A percentile compares a stretch with the other conserved stretches of the same genome.
phyloP scores from a whole-genome alignment of 2,329 filamentous ascomycete genomes.

The Chrysosporium queenslandicum region DNA sequence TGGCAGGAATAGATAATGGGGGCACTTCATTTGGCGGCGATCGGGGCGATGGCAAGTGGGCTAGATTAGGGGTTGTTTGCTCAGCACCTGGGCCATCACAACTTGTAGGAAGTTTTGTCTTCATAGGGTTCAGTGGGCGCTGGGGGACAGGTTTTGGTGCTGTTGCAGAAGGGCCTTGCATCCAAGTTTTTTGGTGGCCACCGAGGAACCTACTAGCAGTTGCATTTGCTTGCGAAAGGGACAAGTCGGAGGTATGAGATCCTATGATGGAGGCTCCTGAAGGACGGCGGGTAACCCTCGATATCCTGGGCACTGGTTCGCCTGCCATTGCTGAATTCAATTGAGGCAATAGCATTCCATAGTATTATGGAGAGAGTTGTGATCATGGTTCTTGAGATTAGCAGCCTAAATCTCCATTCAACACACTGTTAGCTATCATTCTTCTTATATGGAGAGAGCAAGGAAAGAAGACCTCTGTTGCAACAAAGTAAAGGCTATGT shows the following conservation, averaged over 20 bases:
- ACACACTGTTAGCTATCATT: background rate
- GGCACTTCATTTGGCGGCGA: conserved; percentile 1
- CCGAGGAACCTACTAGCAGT: conserved; percentile 35
- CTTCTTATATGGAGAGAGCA: background rate
- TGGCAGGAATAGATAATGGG: background rate
- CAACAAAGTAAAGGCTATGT: too few relatives aligned
- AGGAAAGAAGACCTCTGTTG: too few relatives aligned
- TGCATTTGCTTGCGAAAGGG: conserved; percentile 26
- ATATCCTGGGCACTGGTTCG: background rate
- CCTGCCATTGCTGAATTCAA: background rate
- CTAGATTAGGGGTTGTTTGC: background rate
- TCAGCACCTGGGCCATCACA: background rate
- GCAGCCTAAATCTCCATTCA: background rate
- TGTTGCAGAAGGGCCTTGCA: conserved; percentile 19
- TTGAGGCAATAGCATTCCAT: background rate
- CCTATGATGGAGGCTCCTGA: background rate
- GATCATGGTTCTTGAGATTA: background rate
- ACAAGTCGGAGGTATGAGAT: background rate
- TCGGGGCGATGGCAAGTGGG: conserved; percentile 9
- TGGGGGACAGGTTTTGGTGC: background rate
- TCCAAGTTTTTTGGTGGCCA: conserved; percentile 32
- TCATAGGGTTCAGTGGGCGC: background rate
- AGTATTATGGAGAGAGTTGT: background rate
- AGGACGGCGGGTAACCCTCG: background rate
- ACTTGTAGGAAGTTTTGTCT: background rate